Conservation (phyloP, 345 rosid genomes). For the Iberis pinnata region DNA sequence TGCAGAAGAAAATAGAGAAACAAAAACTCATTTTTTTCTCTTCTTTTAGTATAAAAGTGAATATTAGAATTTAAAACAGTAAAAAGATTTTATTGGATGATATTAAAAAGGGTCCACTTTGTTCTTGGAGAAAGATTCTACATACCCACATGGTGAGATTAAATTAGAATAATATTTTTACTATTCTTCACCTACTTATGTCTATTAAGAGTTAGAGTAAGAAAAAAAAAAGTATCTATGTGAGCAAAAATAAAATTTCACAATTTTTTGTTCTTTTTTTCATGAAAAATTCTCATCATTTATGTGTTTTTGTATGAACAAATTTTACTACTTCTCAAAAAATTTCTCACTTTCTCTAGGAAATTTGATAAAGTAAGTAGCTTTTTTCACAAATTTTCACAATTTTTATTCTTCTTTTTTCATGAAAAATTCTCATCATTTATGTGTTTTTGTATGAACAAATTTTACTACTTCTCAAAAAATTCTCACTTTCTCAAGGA, state of each 20-base stretch:
- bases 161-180: constrained; percentile 24
- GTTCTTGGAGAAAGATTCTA: constrained; percentile 38
- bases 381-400: not conserved
- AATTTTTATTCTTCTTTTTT: constrained; percentile 7
- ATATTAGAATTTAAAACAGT: constrained; percentile 15
- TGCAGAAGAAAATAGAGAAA: constrained; percentile 24
- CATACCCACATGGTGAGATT: constrained; percentile 35
- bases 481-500: too few species aligned
- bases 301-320: constrained; percentile 15
- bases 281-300: constrained; percentile 17
- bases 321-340: too few species aligned
- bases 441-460: constrained; percentile 15
- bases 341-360: too few species aligned
- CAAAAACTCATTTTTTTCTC: constrained; percentile 1
- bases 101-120: constrained; percentile 31
- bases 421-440: constrained; percentile 17
- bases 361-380: too few species aligned
- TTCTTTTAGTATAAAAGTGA: constrained; percentile 9
- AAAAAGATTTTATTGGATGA: constrained; percentile 29
- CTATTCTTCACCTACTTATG: constrained; percentile 33
- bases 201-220: constrained; percentile 5
- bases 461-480: too few species aligned
- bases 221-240: constrained; percentile 12
- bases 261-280: constrained; percentile 10
- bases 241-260: constrained; percentile 1